phyloP scores from a whole-genome alignment of 2,329 filamentous ascomycete species.

The Didymella pinodella region DNA sequence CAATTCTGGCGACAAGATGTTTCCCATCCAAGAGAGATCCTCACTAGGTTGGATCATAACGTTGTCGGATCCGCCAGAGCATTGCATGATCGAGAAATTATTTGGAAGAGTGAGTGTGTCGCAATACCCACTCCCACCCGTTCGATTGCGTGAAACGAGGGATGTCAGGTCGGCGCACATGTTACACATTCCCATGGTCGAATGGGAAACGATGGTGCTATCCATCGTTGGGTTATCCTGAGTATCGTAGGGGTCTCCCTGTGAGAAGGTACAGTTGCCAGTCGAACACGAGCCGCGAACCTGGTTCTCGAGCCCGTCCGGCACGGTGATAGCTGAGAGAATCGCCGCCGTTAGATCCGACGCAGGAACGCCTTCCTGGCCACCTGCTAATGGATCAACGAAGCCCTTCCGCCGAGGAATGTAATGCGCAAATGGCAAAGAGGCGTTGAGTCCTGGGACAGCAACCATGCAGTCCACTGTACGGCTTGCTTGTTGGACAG shows the following conservation, averaged over 20 bases:
- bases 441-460: background rate
- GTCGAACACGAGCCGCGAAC: background rate
- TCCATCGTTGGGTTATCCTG: accelerated
- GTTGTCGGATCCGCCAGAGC: background rate
- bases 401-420: background rate
- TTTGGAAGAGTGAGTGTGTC: background rate
- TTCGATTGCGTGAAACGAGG: background rate
- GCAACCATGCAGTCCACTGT: background rate
- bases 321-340: background rate
- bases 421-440: background rate
- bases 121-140: background rate
- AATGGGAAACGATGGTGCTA: background rate
- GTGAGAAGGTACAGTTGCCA: slow-evolving; percentile 4
- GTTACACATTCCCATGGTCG: background rate
- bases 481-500: slow-evolving; percentile 12
- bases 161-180: background rate
- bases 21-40: slow-evolving; percentile 1
- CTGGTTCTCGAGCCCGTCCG: background rate
- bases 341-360: background rate
- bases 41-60: background rate
- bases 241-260: background rate
- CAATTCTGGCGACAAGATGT: background rate
- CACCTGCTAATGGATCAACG: too few relatives aligned
- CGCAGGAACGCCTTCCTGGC: background rate
- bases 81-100: background rate